phyloP scores from a whole-genome alignment of 768 basidiomycete genomes.

The Pulveroboletus sp. region DNA sequence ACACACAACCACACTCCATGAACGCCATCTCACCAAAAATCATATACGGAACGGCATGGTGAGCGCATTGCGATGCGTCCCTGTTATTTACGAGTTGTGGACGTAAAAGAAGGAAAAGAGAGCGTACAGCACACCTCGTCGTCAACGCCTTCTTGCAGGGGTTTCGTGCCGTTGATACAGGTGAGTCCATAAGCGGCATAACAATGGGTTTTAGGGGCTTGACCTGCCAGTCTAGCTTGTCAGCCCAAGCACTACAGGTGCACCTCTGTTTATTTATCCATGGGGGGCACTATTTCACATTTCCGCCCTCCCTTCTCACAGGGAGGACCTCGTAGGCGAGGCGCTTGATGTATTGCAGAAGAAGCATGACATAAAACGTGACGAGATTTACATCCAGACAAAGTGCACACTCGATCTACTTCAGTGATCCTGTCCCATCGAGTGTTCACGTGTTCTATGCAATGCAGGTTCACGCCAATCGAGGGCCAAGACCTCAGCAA shows the following conservation, averaged over 20 bases:
- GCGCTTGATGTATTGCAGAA: conserved; percentile 55
- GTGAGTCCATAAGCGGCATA: conserved; percentile 33
- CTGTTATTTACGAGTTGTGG: not conserved
- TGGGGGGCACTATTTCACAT: not conserved
- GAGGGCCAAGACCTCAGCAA: conserved; percentile 65
- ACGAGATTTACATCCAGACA: conserved; percentile 75
- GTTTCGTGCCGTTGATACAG: conserved; percentile 82
- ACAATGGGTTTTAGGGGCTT: conserved; percentile 13
- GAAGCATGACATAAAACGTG: conserved; percentile 57
- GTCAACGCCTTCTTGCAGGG: conserved; percentile 68
- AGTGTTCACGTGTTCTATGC: not conserved
- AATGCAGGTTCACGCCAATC: conserved; percentile 63
- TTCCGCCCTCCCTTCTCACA: conserved; percentile 22
- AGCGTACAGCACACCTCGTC: conserved; percentile 62
- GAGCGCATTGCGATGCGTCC: conserved; percentile 10
- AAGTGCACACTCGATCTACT: conserved; percentile 44
- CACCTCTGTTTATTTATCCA: not conserved
- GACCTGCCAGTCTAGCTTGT: conserved; percentile 39
- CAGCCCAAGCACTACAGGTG: conserved; percentile 74
- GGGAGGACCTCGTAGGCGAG: conserved; percentile 78
- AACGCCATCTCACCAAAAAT: conserved; percentile 38
- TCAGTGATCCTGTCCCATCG: not conserved
- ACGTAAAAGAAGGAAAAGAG: conserved; percentile 60
- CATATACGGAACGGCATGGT: conserved; percentile 65
- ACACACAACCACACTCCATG: conserved; percentile 15